These are phyloP conservation scores for Chlorella sp. DNA, from an alignment of 139 green algal genomes.

Conservation along the genomic window DNA sequence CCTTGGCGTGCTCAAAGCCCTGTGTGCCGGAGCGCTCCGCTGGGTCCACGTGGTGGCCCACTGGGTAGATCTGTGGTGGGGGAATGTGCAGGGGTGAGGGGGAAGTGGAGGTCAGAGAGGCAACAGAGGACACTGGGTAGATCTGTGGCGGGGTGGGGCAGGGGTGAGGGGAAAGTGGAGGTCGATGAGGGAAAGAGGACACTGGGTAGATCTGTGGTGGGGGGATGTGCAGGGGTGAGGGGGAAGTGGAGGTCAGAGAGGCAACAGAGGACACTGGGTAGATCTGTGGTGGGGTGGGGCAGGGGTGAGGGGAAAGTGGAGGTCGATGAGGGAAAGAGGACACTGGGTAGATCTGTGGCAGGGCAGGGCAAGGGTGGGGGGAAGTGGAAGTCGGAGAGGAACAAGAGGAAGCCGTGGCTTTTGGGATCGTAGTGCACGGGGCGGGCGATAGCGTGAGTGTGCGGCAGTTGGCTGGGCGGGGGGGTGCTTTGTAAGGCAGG, in stretches of 20 bases:
- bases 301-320: too few relatives aligned
- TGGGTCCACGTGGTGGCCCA: constrained; percentile 27
- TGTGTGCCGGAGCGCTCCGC: constrained; percentile 1
- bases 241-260: neutral
- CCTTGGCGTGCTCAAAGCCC: constrained; percentile 50
- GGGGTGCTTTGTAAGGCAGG: too few relatives aligned
- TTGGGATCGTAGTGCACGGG: too few relatives aligned
- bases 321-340: too few relatives aligned
- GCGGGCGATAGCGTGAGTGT: too few relatives aligned
- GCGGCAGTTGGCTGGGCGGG: too few relatives aligned
- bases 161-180: too few relatives aligned
- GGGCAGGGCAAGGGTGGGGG: neutral
- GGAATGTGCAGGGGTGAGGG: neutral
- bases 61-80: neutral
- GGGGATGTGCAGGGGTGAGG: neutral
- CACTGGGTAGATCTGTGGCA: neutral
- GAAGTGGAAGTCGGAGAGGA: neutral
- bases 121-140: neutral
- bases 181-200: too few relatives aligned
- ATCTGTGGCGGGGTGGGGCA: neutral
- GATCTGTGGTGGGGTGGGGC: neutral
- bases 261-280: neutral
- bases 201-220: neutral
- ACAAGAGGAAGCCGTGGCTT: too few relatives aligned
- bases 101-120: neutral